Percentiles rank a stretch among this genome's conserved stretches.
Evolutionary conservation across 2,329 filamentous ascomycete genomes (phyloP).

Genomic region (Pyrenochaeta sp.): DNA sequence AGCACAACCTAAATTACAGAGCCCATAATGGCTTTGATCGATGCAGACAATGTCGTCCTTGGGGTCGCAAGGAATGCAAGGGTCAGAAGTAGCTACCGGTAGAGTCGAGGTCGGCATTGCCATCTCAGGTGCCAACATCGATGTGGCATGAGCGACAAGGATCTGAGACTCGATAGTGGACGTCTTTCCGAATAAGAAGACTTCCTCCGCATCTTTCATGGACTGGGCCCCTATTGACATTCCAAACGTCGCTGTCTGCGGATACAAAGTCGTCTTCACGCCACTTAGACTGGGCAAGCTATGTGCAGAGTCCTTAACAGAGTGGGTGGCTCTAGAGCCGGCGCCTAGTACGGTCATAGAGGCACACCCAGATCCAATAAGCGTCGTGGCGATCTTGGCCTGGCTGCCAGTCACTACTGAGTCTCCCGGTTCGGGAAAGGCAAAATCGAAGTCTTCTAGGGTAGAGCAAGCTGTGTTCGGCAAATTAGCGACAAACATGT

Average conservation of each 20-base stretch:
- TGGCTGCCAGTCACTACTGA: conserved; percentile 46
- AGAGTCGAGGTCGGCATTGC: conserved; percentile 7
- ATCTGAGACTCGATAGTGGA: conserved; percentile 11
- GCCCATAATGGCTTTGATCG: conserved; percentile 50
- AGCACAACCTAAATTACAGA: conserved; percentile 54
- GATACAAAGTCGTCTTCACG: conserved; percentile 7
- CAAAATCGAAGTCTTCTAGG: conserved; percentile 57
- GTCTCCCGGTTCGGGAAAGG: conserved; percentile 73
- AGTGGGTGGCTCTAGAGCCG: conserved; percentile 38
- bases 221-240: no score
- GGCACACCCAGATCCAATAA: conserved; percentile 38
- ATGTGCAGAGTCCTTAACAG: conserved; percentile 17
- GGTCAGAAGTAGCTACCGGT: conserved; percentile 11
- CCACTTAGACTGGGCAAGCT: conserved; percentile 10
- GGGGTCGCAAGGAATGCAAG: conserved; percentile 47
- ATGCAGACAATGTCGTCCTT: conserved; percentile 55
- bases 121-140: conserved; percentile 9
- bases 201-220: no score
- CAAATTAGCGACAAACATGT: conserved; percentile 80
- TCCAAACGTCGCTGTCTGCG: no score
- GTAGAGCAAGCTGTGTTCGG: conserved; percentile 63
- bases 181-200: no score
- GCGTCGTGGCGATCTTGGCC: conserved; percentile 41
- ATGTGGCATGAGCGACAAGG: conserved; percentile 15
- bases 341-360: conserved; percentile 38